A percentile compares a stretch with the other conserved stretches of the same genome.
Conservation (phyloP, 164 flowering plant genomes). For the Chimonanthus salicifolius region DNA sequence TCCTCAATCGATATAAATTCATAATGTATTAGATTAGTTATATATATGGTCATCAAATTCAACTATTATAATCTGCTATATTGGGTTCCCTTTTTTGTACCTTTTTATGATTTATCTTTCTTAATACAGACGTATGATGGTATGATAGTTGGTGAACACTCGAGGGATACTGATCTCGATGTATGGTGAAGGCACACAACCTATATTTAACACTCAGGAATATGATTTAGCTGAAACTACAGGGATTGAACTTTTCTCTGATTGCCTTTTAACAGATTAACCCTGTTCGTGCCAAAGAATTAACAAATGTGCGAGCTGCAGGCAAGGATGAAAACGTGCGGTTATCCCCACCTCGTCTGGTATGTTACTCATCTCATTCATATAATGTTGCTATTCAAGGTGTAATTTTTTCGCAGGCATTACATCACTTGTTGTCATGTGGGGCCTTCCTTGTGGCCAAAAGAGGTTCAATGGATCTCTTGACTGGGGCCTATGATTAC, state of each 20-base stretch:
- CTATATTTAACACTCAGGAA: background rate
- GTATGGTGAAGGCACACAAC: conserved; percentile 39
- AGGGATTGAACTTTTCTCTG: conserved; percentile 11
- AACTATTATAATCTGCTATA: background rate
- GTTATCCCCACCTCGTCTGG: conserved; percentile 89
- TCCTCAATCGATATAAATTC: background rate
- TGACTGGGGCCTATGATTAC: too few species aligned
- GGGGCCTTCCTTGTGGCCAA: background rate
- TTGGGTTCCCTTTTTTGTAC: background rate
- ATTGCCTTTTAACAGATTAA: conserved; percentile 49
- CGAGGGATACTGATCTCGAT: conserved; percentile 94
- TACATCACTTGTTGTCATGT: background rate
- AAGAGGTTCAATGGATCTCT: too few species aligned
- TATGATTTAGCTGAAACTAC: conserved; percentile 7
- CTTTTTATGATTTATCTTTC: background rate
- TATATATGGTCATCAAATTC: background rate
- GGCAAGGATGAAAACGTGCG: conserved; percentile 89
- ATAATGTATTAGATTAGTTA: background rate
- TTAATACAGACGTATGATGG: conserved; percentile 84
- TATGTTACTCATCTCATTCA: conserved; percentile 26
- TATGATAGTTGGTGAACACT: conserved; percentile 97
- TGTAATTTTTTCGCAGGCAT: too few species aligned
- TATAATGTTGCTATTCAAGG: too few species aligned
- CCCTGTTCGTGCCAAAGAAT: conserved; percentile 78
- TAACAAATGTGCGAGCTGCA: conserved; percentile 79